Conservation (phyloP, 225 moss, liverwort and hornwort species). For the Rhytidiadelphus loreus region DNA sequence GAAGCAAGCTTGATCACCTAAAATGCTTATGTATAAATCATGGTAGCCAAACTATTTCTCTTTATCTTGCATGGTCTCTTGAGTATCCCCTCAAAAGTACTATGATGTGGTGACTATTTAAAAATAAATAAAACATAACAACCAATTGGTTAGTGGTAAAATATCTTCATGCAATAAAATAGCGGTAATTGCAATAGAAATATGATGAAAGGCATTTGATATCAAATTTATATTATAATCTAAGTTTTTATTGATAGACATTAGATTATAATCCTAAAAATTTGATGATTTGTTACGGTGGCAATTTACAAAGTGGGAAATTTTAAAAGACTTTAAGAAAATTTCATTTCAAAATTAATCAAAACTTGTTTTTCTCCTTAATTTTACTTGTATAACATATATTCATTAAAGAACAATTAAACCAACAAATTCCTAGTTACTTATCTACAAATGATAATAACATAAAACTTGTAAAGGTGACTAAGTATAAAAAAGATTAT, state of each 20-base stretch:
- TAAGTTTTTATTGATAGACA: neutral
- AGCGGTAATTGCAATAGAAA: neutral
- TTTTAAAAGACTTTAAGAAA: neutral
- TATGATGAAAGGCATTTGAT: neutral
- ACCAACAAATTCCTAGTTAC: accelerated
- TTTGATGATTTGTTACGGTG: neutral
- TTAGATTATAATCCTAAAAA: neutral
- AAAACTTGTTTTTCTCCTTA: neutral
- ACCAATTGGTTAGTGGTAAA: neutral
- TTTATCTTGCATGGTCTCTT: no score
- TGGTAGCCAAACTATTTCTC: no score
- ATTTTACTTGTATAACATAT: neutral
- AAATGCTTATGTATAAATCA: no score
- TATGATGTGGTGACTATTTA: neutral
- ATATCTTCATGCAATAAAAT: neutral
- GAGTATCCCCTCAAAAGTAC: neutral
- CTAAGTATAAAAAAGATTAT: no score
- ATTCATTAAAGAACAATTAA: neutral
- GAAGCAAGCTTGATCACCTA: no score
- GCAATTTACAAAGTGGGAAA: neutral
- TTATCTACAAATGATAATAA: neutral
- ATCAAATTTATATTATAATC: neutral
- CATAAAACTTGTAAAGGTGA: neutral
- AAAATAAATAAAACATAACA: neutral
- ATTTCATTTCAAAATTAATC: neutral